A percentile compares a stretch with the other conserved stretches of the same genome.
phyloP scores from a whole-genome alignment of 768 basidiomycete species.

The Pisolithus albus region DNA sequence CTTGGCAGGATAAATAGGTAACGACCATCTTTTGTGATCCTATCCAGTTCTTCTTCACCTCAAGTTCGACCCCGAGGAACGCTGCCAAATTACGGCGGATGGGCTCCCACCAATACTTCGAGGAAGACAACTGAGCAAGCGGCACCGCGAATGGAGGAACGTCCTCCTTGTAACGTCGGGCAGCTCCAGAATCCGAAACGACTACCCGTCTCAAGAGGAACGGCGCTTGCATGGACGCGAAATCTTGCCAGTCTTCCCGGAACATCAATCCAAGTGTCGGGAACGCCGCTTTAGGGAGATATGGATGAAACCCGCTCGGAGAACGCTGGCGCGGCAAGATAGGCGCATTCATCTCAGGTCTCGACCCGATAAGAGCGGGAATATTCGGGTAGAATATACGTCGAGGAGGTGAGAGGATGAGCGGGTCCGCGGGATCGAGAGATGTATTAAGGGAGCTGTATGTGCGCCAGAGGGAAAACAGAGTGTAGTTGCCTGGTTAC shows the following conservation, averaged over 20 bases:
- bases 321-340: constrained; percentile 36
- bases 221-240: constrained; percentile 56
- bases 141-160: constrained; percentile 30
- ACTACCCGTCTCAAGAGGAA: constrained; percentile 73
- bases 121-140: constrained; percentile 36
- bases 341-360: constrained; percentile 25
- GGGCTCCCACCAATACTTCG: constrained; percentile 67
- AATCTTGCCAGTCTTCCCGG: constrained; percentile 72
- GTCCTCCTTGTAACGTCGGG: constrained; percentile 30
- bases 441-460: constrained; percentile 56
- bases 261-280: constrained; percentile 64
- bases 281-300: constrained; percentile 66
- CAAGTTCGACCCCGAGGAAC: constrained; percentile 34
- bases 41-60: constrained; percentile 9
- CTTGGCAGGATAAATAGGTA: constrained; percentile 64
- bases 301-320: constrained; percentile 65
- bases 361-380: constrained; percentile 47
- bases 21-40: constrained; percentile 39
- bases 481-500: constrained; percentile 52
- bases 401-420: constrained; percentile 56
- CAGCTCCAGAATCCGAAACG: constrained; percentile 69
- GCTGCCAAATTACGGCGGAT: constrained; percentile 37
- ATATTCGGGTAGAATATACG: constrained; percentile 70
- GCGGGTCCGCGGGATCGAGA: constrained; percentile 38
- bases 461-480: constrained; percentile 72